Percentiles rank a stretch among this genome's conserved stretches.
Conservation (phyloP, 2,329 filamentous ascomycete species). For the Volutella citrinella region DNA sequence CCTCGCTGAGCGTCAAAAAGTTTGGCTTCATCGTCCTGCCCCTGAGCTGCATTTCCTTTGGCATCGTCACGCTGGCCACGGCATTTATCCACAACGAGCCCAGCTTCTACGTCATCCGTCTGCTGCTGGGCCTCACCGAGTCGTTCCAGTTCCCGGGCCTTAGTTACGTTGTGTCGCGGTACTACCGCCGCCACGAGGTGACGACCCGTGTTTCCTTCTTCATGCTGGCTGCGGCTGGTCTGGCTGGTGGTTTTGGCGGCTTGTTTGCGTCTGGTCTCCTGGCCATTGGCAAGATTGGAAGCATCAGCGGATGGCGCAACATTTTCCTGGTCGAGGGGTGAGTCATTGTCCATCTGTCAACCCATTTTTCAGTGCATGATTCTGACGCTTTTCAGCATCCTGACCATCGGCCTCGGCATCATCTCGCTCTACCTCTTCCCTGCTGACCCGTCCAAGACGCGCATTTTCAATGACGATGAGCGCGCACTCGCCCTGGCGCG, state of each 20-base stretch:
- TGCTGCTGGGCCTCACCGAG: slow-evolving; percentile 53
- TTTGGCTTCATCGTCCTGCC: slow-evolving; percentile 47
- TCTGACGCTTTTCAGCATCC: slow-evolving; percentile 29
- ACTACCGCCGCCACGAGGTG: slow-evolving; percentile 55
- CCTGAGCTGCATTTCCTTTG: slow-evolving; percentile 44
- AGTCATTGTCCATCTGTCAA: background rate
- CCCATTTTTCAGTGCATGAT: too few relatives aligned
- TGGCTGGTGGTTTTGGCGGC: slow-evolving; percentile 57
- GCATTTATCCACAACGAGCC: slow-evolving; percentile 49
- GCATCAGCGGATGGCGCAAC: slow-evolving; percentile 47
- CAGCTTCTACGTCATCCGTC: slow-evolving; percentile 44
- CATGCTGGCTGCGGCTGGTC: slow-evolving; percentile 49
- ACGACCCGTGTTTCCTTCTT: slow-evolving; percentile 54
- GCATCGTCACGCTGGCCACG: slow-evolving; percentile 51
- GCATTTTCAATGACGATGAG: slow-evolving; percentile 51
- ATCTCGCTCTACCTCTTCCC: slow-evolving; percentile 52
- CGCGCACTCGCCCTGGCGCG: slow-evolving; percentile 51
- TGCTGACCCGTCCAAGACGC: slow-evolving; percentile 43
- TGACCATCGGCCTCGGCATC: slow-evolving; percentile 48
- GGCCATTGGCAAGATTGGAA: slow-evolving; percentile 19
- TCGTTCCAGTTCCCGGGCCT: slow-evolving; percentile 57
- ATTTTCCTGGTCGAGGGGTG: slow-evolving; percentile 61
- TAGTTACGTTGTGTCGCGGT: slow-evolving; percentile 53
- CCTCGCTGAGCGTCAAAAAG: slow-evolving; percentile 52
- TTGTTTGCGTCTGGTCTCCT: slow-evolving; percentile 47